Percentiles rank a stretch among this genome's conserved stretches.
phyloP scores from a whole-genome alignment of 1,284 basidiomycete genomes.

The Gomphus bonarii region DNA sequence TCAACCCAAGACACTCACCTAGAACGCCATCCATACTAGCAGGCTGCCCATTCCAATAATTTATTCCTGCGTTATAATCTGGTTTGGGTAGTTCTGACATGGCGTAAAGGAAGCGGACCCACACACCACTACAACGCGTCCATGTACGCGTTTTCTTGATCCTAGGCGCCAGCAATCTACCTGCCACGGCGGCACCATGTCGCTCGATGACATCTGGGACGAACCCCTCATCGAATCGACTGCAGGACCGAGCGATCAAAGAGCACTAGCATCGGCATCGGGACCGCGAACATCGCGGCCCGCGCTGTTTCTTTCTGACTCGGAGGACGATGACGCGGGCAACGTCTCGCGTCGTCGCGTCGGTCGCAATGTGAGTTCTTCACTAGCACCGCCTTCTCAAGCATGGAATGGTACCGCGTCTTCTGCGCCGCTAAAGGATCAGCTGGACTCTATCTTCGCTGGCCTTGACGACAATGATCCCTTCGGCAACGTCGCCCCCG shows the following conservation, averaged over 20 bases:
- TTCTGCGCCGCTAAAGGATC: not conserved
- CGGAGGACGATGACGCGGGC: slow-evolving; percentile 11
- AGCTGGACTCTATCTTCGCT: slow-evolving; percentile 53
- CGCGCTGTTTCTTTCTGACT: slow-evolving; percentile 13
- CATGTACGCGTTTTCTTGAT: slow-evolving; percentile 5
- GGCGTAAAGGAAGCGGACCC: not conserved
- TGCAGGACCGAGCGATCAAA: not conserved
- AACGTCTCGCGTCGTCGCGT: not conserved
- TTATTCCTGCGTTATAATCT: slow-evolving; percentile 55
- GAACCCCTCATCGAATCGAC: slow-evolving; percentile 10
- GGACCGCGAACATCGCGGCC: not conserved
- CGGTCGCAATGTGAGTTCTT: not conserved
- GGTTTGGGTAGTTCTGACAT: slow-evolving; percentile 23
- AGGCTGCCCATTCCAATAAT: slow-evolving; percentile 68
- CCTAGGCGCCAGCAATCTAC: not conserved
- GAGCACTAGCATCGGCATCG: too few relatives aligned
- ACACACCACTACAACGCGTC: slow-evolving; percentile 3
- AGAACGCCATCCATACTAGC: slow-evolving; percentile 68
- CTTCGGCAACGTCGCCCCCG: slow-evolving; percentile 26
- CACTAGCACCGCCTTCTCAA: not conserved
- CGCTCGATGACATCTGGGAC: slow-evolving; percentile 17
- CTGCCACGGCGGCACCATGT: not conserved
- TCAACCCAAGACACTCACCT: slow-evolving; percentile 22
- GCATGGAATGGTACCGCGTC: not conserved
- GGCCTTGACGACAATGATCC: slow-evolving; percentile 36